Base-by-base conservation (phyloP, 2,329 filamentous ascomycete species). In the Ascosphaera pollenicola region DNA sequence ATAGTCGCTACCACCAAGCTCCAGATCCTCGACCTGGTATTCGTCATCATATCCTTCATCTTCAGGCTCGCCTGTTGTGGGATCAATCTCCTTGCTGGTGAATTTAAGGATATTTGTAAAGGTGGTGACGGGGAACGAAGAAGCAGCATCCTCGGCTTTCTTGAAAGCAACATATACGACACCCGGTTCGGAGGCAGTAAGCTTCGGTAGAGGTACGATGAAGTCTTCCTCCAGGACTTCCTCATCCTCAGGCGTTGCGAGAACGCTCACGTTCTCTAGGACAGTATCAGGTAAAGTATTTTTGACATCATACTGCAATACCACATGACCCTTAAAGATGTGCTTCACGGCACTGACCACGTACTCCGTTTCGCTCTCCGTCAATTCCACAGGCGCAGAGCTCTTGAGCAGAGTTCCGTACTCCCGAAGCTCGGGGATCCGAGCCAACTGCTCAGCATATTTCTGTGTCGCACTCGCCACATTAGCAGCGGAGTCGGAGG, bases 1-100 rank as follows among this genome's bases (percentile, higher is more conserved):
- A 59, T 94, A 98, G 58, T 98, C 89, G 48, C 83, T 84, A 42
- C 87, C 89, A 15, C 74, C 70, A 43, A 98, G 72, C 44, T 94
- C 85, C 44, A 95, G 74, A 54, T 94, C 84, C 44, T 89, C 83
- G 43, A 95, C 79, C 61, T 94, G 82, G 54, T 98, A 98, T 62
- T 98, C 89, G 52, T 98, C 89, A 39, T 95, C 87, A 57, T 95
- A 95, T 36, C 89, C 89, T 36, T 64, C 69, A 13, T 92, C 84
- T 57, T 98, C 89, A 1, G 87, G 81, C 60, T 94, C 84, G 47
- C 75, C 73, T n/a, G 82, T 93, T 18, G 79, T 79, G 4, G 89
- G 89, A 51, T 98, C 89, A 47, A 98, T 89, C 61, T 98, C 89
- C 63, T 94, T 95, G 65, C 78, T 89, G 15, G 84, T 94, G 57